Evolutionary conservation across 2,329 filamentous ascomycete genomes (phyloP).

Genomic region (Pseudogymnoascus sp.): DNA sequence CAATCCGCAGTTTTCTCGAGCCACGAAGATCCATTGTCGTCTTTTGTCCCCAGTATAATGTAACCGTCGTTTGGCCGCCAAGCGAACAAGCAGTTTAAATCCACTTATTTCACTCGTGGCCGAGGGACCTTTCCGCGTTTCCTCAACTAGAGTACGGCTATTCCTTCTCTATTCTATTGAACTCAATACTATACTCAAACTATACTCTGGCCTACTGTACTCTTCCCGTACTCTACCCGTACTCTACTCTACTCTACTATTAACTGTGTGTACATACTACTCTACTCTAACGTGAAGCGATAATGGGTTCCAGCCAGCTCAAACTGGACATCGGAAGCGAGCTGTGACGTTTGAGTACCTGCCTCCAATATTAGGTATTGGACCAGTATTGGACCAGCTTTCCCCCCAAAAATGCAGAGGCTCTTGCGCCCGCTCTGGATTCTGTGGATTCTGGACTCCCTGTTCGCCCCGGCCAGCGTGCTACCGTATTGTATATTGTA

Average conservation of each 20-base stretch:
- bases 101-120: constrained; percentile 8
- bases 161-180: neutral
- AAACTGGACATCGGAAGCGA: constrained; percentile 6
- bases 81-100: neutral
- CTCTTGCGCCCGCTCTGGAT: neutral
- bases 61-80: neutral
- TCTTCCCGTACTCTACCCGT: neutral
- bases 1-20: neutral
- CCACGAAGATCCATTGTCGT: neutral
- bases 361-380: constrained; percentile 6
- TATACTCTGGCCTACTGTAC: neutral
- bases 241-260: neutral
- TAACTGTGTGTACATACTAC: too few species aligned
- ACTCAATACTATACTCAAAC: neutral
- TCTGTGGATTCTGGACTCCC: neutral
- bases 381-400: neutral
- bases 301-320: neutral
- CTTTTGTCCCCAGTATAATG: neutral
- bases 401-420: neutral
- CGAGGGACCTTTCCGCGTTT: neutral
- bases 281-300: neutral
- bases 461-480: neutral
- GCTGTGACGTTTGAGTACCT: neutral
- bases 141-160: neutral
- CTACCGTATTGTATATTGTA: neutral